These are phyloP conservation scores for Russula virescens DNA, from an alignment of 768 basidiomycete species.

Conservation along the genomic window DNA sequence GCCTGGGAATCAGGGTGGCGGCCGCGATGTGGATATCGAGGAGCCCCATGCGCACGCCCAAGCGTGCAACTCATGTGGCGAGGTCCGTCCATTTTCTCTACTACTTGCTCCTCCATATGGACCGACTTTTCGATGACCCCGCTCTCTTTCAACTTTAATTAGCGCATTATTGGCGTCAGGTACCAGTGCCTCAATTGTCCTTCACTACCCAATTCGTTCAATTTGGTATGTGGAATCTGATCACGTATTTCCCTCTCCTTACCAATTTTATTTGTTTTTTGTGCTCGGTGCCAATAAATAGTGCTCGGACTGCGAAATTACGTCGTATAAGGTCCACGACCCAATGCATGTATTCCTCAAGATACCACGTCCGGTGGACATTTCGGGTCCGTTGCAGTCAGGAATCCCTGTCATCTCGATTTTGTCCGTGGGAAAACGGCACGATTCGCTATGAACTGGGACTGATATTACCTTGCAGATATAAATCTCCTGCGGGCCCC, in stretches of 20 bases:
- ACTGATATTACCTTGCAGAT: slow-evolving; percentile 37
- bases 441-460: background rate
- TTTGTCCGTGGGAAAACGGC: slow-evolving; percentile 42
- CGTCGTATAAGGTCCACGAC: slow-evolving; percentile 76
- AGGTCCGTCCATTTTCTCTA: slow-evolving; percentile 8
- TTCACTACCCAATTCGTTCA: slow-evolving; percentile 64
- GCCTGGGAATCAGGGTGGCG: background rate
- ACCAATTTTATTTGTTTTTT: background rate
- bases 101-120: background rate
- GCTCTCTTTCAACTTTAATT: background rate
- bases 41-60: slow-evolving; percentile 13
- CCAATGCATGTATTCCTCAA: slow-evolving; percentile 87
- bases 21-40: background rate
- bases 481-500: slow-evolving; percentile 58
- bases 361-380: slow-evolving; percentile 72
- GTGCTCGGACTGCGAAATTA: slow-evolving; percentile 77
- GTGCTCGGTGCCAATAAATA: slow-evolving; percentile 31
- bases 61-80: slow-evolving; percentile 18
- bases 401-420: slow-evolving; percentile 58
- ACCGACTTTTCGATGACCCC: background rate
- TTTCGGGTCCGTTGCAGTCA: slow-evolving; percentile 43
- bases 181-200: slow-evolving; percentile 92
- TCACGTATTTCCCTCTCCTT: background rate
- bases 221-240: slow-evolving; percentile 48
- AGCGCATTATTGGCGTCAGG: slow-evolving; percentile 72